Evolutionary conservation across 768 basidiomycete species (phyloP).

Genomic region (Suillus subalutaceus): DNA sequence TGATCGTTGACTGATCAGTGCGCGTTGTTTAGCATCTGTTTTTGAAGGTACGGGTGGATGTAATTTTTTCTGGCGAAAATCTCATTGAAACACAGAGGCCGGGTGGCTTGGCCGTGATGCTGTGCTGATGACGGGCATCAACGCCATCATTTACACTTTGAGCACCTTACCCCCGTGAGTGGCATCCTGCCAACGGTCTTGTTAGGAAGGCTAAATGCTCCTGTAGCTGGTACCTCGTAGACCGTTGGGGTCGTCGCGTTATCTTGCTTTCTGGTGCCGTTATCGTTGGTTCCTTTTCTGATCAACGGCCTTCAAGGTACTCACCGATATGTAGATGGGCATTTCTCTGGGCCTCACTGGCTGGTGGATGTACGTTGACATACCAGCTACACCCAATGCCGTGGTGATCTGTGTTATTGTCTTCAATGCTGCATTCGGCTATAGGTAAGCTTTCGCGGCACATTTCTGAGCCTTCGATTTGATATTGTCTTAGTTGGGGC

Average conservation of each 20-base stretch:
- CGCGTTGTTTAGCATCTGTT: conserved; percentile 62
- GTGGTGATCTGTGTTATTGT: conserved; percentile 89
- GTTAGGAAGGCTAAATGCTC: conserved; percentile 9
- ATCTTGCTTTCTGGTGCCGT: conserved; percentile 88
- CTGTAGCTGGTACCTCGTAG: conserved; percentile 89
- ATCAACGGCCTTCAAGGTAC: conserved; percentile 10
- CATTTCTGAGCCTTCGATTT: neutral
- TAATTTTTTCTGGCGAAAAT: neutral
- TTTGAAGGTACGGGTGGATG: conserved; percentile 71
- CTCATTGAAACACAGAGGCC: conserved; percentile 59
- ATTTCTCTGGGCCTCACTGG: conserved; percentile 78
- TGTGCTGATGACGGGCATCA: conserved; percentile 95
- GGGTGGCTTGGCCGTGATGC: conserved; percentile 96
- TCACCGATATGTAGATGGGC: conserved; percentile 63
- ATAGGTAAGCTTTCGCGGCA: conserved; percentile 49
- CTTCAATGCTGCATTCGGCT: conserved; percentile 94
- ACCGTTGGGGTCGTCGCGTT: conserved; percentile 85
- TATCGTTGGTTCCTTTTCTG: conserved; percentile 49
- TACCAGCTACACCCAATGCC: conserved; percentile 80
- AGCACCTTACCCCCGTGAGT: conserved; percentile 83
- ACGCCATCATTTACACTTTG: conserved; percentile 77
- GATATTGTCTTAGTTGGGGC: conserved; percentile 61
- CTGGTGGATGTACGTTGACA: conserved; percentile 93
- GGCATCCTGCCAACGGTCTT: neutral
- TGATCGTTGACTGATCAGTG: conserved; percentile 16